Evolutionary conservation across 495 filamentous ascomycete genomes (phyloP).

Genomic region (Ramalina intermedia): DNA sequence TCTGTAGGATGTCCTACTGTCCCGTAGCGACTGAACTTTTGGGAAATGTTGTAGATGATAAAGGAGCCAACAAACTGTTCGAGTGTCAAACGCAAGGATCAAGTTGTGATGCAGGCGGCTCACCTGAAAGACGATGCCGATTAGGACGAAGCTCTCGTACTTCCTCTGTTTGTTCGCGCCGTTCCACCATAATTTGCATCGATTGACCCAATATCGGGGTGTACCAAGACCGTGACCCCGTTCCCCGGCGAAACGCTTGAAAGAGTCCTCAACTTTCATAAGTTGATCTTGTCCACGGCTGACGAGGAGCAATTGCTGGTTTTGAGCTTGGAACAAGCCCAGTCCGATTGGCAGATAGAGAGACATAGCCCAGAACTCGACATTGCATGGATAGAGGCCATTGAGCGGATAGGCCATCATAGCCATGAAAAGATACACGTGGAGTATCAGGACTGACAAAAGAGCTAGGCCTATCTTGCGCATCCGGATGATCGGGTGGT

Average conservation of each 20-base stretch:
- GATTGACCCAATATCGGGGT: conserved; percentile 14
- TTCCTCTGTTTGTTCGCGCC: conserved; percentile 11
- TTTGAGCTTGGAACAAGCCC: conserved; percentile 56
- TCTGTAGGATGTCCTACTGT: conserved; percentile 36
- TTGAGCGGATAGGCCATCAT: conserved; percentile 49
- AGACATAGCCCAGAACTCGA: conserved; percentile 64
- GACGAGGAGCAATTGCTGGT: conserved; percentile 50
- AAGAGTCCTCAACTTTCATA: conserved; percentile 6
- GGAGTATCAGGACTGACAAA: conserved; percentile 42
- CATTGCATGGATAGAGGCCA: conserved; percentile 38
- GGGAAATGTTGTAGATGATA: conserved; percentile 48
- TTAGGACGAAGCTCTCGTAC: conserved; percentile 21
- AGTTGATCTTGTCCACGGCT: conserved; percentile 38
- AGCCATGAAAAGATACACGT: conserved; percentile 46
- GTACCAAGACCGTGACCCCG: not conserved
- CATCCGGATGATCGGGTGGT: conserved; percentile 45
- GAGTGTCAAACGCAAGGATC: not conserved
- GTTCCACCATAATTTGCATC: conserved; percentile 11
- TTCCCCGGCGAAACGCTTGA: conserved; percentile 4
- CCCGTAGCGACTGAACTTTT: conserved; percentile 48
- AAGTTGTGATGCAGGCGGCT: not conserved
- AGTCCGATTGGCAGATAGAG: conserved; percentile 55
- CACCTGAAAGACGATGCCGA: conserved; percentile 41
- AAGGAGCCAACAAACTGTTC: conserved; percentile 41
- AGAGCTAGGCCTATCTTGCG: conserved; percentile 46